phyloP scores from a whole-genome alignment of 164 flowering plant genomes.

The Kingdonia uniflora region DNA sequence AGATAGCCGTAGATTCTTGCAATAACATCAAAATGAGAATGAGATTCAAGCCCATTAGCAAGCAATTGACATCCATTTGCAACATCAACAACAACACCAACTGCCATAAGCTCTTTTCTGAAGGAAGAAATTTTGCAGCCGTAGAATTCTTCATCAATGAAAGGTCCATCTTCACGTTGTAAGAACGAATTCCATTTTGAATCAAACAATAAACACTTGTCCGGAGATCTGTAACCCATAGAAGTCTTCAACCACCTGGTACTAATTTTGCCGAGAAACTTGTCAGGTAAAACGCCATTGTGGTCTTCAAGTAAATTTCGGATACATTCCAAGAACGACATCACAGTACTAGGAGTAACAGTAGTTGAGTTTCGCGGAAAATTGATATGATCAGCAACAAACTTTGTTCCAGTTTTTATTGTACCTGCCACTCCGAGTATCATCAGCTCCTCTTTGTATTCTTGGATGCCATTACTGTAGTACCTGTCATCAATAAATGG shows the following conservation, averaged over 20 bases:
- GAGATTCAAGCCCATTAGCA: conserved; percentile 24
- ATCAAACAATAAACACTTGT: conserved; percentile 32
- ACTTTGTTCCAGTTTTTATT: conserved; percentile 23
- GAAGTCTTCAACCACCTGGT: conserved; percentile 46
- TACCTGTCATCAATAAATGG: conserved; percentile 42
- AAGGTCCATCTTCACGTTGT: conserved; percentile 45
- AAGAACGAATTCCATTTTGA: conserved; percentile 22
- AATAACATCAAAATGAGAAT: conserved; percentile 23
- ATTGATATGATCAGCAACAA: conserved; percentile 22
- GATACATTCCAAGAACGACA: conserved; percentile 38
- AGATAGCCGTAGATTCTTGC: conserved; percentile 38
- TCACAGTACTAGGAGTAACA: conserved; percentile 21
- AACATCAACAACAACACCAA: conserved; percentile 36
- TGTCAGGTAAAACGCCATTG: conserved; percentile 11
- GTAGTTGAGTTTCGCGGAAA: conserved; percentile 23
- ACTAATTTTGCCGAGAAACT: conserved; percentile 17
- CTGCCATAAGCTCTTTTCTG: conserved; percentile 29
- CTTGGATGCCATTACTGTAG: conserved; percentile 30
- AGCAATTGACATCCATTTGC: conserved; percentile 31
- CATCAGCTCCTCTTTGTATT: conserved; percentile 30
- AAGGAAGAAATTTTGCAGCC: conserved; percentile 28
- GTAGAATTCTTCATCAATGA: conserved; percentile 52
- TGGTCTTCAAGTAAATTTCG: conserved; percentile 9
- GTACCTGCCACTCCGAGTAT: conserved; percentile 33
- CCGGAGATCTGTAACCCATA: conserved; percentile 40